A percentile compares a stretch with the other conserved stretches of the same genome.
These are phyloP conservation scores for Eragrostis tef DNA, from an alignment of 202 grass and related monocot species.

Conservation along the genomic window DNA sequence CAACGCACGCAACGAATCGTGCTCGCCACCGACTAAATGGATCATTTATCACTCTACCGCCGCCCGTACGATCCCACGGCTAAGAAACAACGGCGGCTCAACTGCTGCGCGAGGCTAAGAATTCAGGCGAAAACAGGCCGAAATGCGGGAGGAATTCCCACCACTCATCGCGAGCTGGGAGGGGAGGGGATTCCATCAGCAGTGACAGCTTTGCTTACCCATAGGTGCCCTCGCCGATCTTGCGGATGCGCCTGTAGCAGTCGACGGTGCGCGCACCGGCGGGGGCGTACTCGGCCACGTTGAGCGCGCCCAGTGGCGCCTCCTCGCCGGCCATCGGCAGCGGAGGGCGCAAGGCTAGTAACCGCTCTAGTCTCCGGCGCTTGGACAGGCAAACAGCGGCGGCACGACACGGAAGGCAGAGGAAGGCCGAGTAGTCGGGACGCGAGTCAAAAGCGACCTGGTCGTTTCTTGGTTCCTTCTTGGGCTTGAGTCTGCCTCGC, in stretches of 20 bases:
- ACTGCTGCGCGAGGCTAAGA: background rate
- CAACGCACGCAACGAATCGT: constrained; percentile 9
- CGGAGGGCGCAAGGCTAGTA: constrained; percentile 4
- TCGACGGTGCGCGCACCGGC: constrained; percentile 57
- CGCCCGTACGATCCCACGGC: constrained; percentile 34
- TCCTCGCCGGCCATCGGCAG: constrained; percentile 50
- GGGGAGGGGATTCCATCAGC: background rate
- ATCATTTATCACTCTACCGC: background rate
- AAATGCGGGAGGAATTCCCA: constrained; percentile 14
- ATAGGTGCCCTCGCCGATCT: constrained; percentile 70
- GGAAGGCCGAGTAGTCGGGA: background rate
- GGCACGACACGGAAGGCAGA: constrained; percentile 10
- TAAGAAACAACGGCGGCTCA: background rate
- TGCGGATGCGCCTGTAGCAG: constrained; percentile 67
- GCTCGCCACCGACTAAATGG: constrained; percentile 10
- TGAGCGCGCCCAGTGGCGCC: constrained; percentile 49
- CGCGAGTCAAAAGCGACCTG: constrained; percentile 6
- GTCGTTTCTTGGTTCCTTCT: background rate
- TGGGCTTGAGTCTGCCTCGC: background rate
- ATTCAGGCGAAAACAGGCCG: background rate
- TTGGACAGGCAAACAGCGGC: constrained; percentile 14
- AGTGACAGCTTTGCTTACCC: constrained; percentile 47
- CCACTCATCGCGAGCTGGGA: background rate
- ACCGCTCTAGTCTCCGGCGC: constrained; percentile 10
- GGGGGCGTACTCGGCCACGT: constrained; percentile 54